Base-by-base conservation (phyloP, 352 stramenopile species). In the Globisporangium viniferum region DNA sequence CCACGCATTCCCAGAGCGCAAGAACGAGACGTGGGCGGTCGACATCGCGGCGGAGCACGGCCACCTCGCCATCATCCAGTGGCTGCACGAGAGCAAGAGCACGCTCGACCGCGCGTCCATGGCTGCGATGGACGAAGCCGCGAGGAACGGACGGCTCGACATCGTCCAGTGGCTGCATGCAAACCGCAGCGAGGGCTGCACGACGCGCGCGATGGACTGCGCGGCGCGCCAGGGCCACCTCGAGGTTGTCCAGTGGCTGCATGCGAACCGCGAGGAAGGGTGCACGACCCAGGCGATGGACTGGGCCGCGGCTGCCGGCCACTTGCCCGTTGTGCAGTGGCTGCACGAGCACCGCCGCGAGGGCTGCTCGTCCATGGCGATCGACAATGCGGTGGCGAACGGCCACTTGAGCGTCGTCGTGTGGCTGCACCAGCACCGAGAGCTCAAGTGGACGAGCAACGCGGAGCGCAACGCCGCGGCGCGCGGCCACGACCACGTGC, bases 221-320 rank as follows among this genome's bases (percentile, higher is more conserved):
- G 56, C 64, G 27, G 64, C 64, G 5, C 10, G 39, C 15, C 33
- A 70, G 5, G 64, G 64, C 14, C 64, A 70, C 29, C 39, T 70
- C 1, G n/a, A 55, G 7, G 29, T 68, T 35, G 54, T 68, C 5
- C 68, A 88, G 61, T 93, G 82, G 82, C 72, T 93, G 14, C 84
- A 93, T n/a, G 53, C 44, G 4, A 66, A 91, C 55, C 74, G 81
- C 3, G 72, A 18, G 2, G 82, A 91, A 66, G 82, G 82, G n/a
- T 90, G 81, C 67, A 89, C 81, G 18, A 65, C 64, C 8, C 73
- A 77, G 51, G 84, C 84, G 18, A 91, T 93, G 65, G 84, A 93
- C 67, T 88, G 87, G 71, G 84, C 84, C 0, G 81, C 84, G 0
- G 69, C 81, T 27, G 66, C 82, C 44, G 84, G 84, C 10, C 78